Base-by-base conservation (phyloP, 176 grass and related monocot species). In the Aegilops longissima region DNA sequence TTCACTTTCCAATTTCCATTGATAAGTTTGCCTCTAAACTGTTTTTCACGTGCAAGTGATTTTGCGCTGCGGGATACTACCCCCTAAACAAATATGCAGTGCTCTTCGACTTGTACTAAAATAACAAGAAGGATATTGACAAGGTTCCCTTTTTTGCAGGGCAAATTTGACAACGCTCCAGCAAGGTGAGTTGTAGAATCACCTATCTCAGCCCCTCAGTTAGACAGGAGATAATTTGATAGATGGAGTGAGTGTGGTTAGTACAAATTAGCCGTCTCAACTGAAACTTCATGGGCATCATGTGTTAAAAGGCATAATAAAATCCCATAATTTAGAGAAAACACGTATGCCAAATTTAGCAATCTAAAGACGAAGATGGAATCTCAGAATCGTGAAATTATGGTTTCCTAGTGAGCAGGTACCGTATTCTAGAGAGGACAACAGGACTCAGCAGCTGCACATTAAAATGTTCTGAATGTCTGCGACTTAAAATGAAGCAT, bases 101-200 rank as follows among this genome's bases (percentile, higher is more conserved):
- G 12, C 18, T 66, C 12, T n/a, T 36, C 45, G 4, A 45, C 11
- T 58, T 73, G 62, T 42, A 21, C 66, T 66, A 30, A 70, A 30
- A 14, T n/a, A 36, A 39, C 24, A 29, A 45, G 25, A 62, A 39
- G 9, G 12, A 71, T 36, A 1, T 33, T 76, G 16, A 49, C 25
- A 24, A 62, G 59, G 59, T 24, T 24, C 24, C 3, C 0, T 5
- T 24, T 23, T 63, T 63, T 63, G 61, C n/a, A 24, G n/a, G 59
- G 59, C 11, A 62, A 25, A 63, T 64, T 73, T 83, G 16, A 52
- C 70, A 78, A 82, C 29, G 21, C 63, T 59, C 72, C 66, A 73
- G 42, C 66, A 79, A 79, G 80, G 51, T 79, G 65, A 90, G 20
- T 31, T 13, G n/a, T 71, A 65, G 64, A 86, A 82, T 82, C 51